These are phyloP conservation scores for Didymella pomorum DNA, from an alignment of 2,329 filamentous ascomycete genomes.

Conservation along the genomic window DNA sequence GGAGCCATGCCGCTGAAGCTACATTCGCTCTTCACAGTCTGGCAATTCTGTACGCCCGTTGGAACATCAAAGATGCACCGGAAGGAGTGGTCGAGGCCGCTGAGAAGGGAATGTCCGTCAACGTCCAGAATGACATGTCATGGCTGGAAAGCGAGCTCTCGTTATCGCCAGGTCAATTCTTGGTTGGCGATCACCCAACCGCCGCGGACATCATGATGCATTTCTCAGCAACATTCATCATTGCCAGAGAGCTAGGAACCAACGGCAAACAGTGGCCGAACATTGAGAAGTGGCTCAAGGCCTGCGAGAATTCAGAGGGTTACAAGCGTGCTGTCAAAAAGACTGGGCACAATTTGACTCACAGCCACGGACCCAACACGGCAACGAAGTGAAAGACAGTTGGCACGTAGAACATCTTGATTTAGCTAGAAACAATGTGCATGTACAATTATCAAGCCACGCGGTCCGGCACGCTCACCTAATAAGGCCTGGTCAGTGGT, in stretches of 20 bases:
- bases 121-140: conserved; percentile 56
- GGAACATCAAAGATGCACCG: conserved; percentile 47
- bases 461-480: background rate
- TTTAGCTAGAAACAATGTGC: background rate
- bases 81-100: conserved; percentile 45
- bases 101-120: conserved; percentile 51
- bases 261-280: conserved; percentile 38
- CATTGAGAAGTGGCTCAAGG: conserved; percentile 48
- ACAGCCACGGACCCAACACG: conserved; percentile 11
- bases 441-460: background rate
- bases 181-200: conserved; percentile 54
- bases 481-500: background rate
- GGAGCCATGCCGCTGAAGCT: conserved; percentile 58
- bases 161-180: conserved; percentile 49
- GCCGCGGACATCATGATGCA: conserved; percentile 58
- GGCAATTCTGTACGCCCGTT: conserved; percentile 56
- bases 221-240: conserved; percentile 53
- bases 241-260: conserved; percentile 50
- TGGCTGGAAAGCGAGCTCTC: conserved; percentile 55
- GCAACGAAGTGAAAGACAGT: background rate
- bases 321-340: conserved; percentile 54
- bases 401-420: background rate
- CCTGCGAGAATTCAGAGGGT: conserved; percentile 46
- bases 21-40: conserved; percentile 57
- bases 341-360: conserved; percentile 43